Conservation (phyloP, 345 rosid genomes). For the Diplotaxis tenuifolia region DNA sequence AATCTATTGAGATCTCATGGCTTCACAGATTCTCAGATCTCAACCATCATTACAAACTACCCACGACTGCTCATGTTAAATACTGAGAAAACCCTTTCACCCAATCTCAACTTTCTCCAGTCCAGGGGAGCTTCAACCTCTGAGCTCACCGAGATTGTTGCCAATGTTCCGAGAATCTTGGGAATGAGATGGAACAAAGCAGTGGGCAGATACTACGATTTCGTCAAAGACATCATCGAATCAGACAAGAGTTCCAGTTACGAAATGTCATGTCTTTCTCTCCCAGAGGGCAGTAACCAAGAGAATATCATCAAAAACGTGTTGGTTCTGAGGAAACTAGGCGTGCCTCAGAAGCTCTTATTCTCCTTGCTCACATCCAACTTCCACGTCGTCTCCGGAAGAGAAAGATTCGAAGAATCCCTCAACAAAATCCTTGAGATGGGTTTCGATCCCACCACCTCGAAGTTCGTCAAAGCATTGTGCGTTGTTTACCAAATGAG, state of each 20-base stretch:
- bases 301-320: not conserved
- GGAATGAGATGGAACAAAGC: not conserved
- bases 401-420: not conserved
- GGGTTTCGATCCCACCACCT: not conserved
- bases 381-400: not conserved
- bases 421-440: not conserved
- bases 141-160: not conserved
- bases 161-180: conserved; percentile 10
- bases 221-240: not conserved
- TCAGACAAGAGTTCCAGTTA: not conserved
- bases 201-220: not conserved
- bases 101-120: conserved; percentile 30
- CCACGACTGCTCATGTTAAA: not conserved
- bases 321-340: not conserved
- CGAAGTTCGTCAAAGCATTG: not conserved
- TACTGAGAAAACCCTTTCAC: conserved; percentile 17
- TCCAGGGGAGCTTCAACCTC: conserved; percentile 15
- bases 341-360: not conserved
- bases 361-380: not conserved
- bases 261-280: not conserved
- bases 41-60: not conserved
- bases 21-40: not conserved
- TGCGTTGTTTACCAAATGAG: not conserved
- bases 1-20: conserved; percentile 6
- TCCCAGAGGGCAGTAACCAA: not conserved